Conservation (phyloP, 164 flowering plant species). For the Annona cherimola region DNA sequence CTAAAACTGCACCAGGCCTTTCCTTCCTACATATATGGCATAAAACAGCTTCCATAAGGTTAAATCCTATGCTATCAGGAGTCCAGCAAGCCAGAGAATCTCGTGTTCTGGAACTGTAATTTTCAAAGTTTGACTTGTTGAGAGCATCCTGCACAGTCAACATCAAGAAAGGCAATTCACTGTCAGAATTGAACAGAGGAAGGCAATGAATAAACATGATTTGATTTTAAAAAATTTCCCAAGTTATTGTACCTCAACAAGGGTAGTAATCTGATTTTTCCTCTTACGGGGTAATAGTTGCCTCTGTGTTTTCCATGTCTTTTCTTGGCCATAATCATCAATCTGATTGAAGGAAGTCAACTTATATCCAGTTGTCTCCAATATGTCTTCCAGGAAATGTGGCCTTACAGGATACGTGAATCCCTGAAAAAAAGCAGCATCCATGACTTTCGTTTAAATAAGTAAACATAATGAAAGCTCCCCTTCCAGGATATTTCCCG, state of each 20-base stretch:
- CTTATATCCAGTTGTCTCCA: slow-evolving; percentile 88
- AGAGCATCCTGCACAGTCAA: slow-evolving; percentile 70
- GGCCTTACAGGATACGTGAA: slow-evolving; percentile 88
- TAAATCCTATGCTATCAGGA: slow-evolving; percentile 93
- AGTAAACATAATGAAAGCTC: not conserved
- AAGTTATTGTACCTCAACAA: slow-evolving; percentile 72
- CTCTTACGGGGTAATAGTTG: slow-evolving; percentile 82
- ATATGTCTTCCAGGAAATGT: slow-evolving; percentile 82
- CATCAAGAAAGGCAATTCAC: not conserved
- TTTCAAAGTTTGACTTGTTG: slow-evolving; percentile 73
- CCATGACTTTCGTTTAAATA: slow-evolving; percentile 5
- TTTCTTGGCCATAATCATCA: slow-evolving; percentile 99
- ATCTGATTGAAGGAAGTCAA: slow-evolving; percentile 90
- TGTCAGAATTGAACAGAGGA: not conserved
- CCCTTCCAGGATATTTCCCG: not conserved
- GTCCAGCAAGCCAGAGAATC: slow-evolving; percentile 90
- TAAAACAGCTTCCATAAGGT: slow-evolving; percentile 93
- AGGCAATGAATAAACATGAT: not conserved
- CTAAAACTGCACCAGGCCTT: slow-evolving; percentile 88
- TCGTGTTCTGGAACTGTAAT: slow-evolving; percentile 71
- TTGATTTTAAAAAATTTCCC: not conserved
- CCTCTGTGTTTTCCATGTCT: slow-evolving; percentile 89
- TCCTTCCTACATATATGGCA: slow-evolving; percentile 98
- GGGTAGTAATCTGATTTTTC: slow-evolving; percentile 82
- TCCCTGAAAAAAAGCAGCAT: slow-evolving; percentile 44